Conservation (phyloP, 176 grass and related monocot genomes). For the Carex parvula region DNA sequence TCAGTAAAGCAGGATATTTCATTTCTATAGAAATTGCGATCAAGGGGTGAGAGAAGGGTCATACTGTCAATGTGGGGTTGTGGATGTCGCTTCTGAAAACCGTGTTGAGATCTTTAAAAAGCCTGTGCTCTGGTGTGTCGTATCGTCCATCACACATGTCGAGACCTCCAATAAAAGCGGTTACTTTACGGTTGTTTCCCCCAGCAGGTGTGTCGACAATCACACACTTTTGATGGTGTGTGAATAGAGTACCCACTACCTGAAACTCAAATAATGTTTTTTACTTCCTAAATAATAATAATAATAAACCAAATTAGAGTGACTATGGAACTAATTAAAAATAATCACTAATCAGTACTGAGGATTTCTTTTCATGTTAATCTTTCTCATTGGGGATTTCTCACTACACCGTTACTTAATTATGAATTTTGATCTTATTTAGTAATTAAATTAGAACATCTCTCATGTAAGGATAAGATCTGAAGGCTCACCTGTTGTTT, state of each 20-base stretch:
- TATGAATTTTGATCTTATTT: not conserved
- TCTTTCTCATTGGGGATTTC: not conserved
- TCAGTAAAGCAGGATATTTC: not conserved
- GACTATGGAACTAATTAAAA: not conserved
- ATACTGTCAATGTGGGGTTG: constrained; percentile 84
- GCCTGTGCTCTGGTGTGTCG: constrained; percentile 82
- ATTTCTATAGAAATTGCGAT: not conserved
- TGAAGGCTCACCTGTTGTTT: constrained; percentile 74
- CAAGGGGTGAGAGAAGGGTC: not conserved
- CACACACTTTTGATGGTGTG: constrained; percentile 98
- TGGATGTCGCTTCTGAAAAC: constrained; percentile 78
- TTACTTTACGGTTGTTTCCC: constrained; percentile 90
- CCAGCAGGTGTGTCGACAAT: constrained; percentile 73
- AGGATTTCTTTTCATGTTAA: not conserved
- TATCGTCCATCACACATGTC: constrained; percentile 96
- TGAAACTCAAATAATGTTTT: constrained; percentile 23
- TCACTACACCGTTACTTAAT: not conserved
- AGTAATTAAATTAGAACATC: not conserved
- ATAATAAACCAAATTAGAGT: not conserved
- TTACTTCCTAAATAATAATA: not conserved
- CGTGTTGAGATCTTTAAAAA: constrained; percentile 70
- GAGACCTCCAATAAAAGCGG: constrained; percentile 88
- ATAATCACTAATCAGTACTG: not conserved
- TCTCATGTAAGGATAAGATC: not conserved
- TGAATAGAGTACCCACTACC: constrained; percentile 94